Evolutionary conservation across 2,329 filamentous ascomycete species (phyloP), one percentile per base, ranked within the genome.

Genomic region (Pestalotiopsis sp.): DNA sequence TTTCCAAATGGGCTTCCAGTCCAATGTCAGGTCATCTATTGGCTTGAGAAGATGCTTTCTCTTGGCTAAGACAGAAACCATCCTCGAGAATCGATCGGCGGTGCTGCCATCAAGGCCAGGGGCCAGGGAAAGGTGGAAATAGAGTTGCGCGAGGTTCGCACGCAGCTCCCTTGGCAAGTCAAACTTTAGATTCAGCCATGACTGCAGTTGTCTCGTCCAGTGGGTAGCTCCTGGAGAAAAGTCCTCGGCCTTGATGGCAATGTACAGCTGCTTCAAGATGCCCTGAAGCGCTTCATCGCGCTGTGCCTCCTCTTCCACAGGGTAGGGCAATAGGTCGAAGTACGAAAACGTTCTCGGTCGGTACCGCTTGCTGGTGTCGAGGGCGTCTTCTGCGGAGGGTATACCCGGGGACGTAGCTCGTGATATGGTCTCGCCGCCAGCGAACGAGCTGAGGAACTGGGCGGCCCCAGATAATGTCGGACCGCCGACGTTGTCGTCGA

Each of bases 181-280:
- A 78, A 99, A 99, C 85, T 99, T 99, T 81, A 99, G 90, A 66
- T 92, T 93, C 73, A 99, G 86, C 96, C 97, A 99, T 81, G 92
- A 93, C 77, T 95, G 90, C 62, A 99, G 91, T 87, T 99, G 96
- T 73, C 95, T 91, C 17, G 96, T 98, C 96, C 96, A 99, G 81
- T 99, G 95, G 70, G 97, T 86, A 36, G 95, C 96, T 41, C 96
- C 96, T 0, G 95, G 93, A 27, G 92, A 91, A 81, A 98, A 98
- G 81, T 99, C 96, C 72, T 97, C 94, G 3, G 96, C 92, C 78
- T 94, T 92, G 71, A 99, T 87, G 68, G 95, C 90, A 74, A 98
- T 93, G 79, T 97, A 98, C 38, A 99, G 91, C 77, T 97, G 93
- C 79, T 95, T 96, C 74, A 98, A 86, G 74, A 98, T 98, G 78